Evolutionary conservation across 441 rosid species (phyloP), one percentile per base, ranked within the genome.

Genomic region (Populus hybrid): DNA sequence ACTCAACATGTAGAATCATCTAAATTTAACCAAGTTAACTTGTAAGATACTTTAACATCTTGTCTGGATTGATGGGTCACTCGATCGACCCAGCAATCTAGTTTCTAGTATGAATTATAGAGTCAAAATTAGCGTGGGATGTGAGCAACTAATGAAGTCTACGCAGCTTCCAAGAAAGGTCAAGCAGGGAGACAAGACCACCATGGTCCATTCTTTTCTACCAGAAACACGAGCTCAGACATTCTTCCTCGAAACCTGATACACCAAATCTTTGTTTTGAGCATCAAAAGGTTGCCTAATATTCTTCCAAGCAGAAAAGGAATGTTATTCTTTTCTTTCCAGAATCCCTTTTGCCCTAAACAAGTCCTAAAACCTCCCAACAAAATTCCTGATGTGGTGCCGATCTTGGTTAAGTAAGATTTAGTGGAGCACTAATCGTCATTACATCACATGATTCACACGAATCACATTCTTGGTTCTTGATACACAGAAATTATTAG

Each of bases 241-340:
- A 74, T 67, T 75, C 71, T 26, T 42, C 31, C 65, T 75, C 56
- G 45, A 9, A 75, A 28, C 73, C 56, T 40, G 18, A 33, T n/a
- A 7, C 24, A 40, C 70, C 73, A 68, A 68, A 68, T 56, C 73
- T 68, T 68, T 50, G 72, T 53, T 26, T 29, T 14, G 18, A 50
- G 29, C 3, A n/a, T 38, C 23, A 9, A 21, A 36, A 4, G 21
- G 24, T 10, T 50, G 31, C 10, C 12, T 72, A 1, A 3, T 72
- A 20, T 35, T 56, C 10, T 3, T 64, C 20, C 9, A 26, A 36
- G 28, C 42, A 56, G 63, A 6, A 56, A 21, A 61, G 1, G 14
- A 61, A 61, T 61, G 14, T 8, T 59, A 8, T 61, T 61, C 28
- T 61, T 21, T 23, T 61, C 1, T 61, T 61, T 1, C 23, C 3